Percentiles rank a stretch among this genome's conserved stretches.
phyloP scores from a whole-genome alignment of 2,329 filamentous ascomycete species.

The Verticillium alfalfae region DNA sequence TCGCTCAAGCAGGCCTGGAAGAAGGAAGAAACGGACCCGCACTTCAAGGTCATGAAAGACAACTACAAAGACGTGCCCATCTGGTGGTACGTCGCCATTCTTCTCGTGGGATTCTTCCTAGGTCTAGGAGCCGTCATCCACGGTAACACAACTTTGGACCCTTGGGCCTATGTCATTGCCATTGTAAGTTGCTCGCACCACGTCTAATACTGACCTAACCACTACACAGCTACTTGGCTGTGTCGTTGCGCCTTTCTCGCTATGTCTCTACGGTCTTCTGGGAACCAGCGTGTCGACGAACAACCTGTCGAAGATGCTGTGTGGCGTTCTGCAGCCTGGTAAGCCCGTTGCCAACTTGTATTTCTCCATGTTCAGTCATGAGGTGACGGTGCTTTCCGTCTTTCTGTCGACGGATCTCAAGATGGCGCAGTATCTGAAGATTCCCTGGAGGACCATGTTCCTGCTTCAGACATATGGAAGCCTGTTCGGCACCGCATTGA shows the following conservation, averaged over 20 bases:
- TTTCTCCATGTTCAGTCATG: slow-evolving; percentile 30
- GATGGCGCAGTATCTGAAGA: slow-evolving; percentile 69
- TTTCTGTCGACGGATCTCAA: slow-evolving; percentile 51
- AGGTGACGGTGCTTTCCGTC: slow-evolving; percentile 24
- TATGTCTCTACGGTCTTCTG: slow-evolving; percentile 7
- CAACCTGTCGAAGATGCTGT: slow-evolving; percentile 39
- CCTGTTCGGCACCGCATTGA: slow-evolving; percentile 33
- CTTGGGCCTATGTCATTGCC: slow-evolving; percentile 8
- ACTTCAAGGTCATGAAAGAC: slow-evolving; percentile 32
- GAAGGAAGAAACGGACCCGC: slow-evolving; percentile 26
- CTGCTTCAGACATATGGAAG: slow-evolving; percentile 46
- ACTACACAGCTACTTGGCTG: slow-evolving; percentile 4
- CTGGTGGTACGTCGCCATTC: slow-evolving; percentile 33
- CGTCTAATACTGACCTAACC: not conserved
- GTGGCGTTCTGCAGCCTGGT: slow-evolving; percentile 37
- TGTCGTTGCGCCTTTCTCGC: slow-evolving; percentile 8
- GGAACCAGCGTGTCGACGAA: slow-evolving; percentile 13
- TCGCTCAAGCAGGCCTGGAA: slow-evolving; percentile 16
- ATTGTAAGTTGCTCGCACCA: slow-evolving; percentile 2
- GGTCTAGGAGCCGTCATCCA: slow-evolving; percentile 31
- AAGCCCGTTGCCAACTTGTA: slow-evolving; percentile 36
- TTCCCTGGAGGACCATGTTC: slow-evolving; percentile 62
- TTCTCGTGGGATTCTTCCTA: slow-evolving; percentile 24
- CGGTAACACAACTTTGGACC: slow-evolving; percentile 7
- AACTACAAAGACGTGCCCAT: slow-evolving; percentile 33